Conservation (phyloP, 2,329 filamentous ascomycete species). For the Epichloe bromicola region DNA sequence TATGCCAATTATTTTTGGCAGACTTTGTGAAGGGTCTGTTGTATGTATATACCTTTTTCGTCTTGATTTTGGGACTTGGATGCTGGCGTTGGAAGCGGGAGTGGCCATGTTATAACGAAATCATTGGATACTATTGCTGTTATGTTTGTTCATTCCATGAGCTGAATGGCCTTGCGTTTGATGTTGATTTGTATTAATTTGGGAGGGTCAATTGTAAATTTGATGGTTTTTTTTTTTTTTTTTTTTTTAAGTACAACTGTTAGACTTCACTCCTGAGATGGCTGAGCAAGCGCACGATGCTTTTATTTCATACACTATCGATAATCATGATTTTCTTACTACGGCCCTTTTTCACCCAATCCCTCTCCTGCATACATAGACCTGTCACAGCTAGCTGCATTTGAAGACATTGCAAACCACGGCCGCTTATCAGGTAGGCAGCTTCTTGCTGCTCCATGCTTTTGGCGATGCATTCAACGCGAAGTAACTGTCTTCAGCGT, state of each 20-base stretch:
- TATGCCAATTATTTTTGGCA: slow-evolving; percentile 97
- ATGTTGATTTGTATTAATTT: too few relatives aligned
- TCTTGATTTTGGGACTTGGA: neutral
- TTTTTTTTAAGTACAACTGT: fast-evolving
- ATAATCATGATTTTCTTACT: neutral
- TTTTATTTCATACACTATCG: neutral
- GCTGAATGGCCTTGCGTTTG: too few relatives aligned
- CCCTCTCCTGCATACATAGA: neutral
- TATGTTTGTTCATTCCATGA: too few relatives aligned
- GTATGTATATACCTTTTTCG: neutral
- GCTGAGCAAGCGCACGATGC: neutral
- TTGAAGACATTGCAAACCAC: too few relatives aligned
- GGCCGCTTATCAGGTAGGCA: neutral
- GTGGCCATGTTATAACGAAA: too few relatives aligned
- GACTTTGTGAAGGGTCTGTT: slow-evolving; percentile 43
- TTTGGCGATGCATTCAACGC: slow-evolving; percentile 22
- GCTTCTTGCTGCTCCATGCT: slow-evolving; percentile 14
- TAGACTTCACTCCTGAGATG: neutral
- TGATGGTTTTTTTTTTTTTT: too few relatives aligned
- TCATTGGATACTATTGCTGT: too few relatives aligned
- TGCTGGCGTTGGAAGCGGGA: too few relatives aligned
- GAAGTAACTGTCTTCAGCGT: slow-evolving; percentile 32
- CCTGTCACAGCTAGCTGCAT: too few relatives aligned
- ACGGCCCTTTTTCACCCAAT: neutral
- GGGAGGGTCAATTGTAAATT: too few relatives aligned